A percentile compares a stretch with the other conserved stretches of the same genome.
Evolutionary conservation across 768 basidiomycete genomes (phyloP).

Genomic region (Rhodotorula babjevae): DNA sequence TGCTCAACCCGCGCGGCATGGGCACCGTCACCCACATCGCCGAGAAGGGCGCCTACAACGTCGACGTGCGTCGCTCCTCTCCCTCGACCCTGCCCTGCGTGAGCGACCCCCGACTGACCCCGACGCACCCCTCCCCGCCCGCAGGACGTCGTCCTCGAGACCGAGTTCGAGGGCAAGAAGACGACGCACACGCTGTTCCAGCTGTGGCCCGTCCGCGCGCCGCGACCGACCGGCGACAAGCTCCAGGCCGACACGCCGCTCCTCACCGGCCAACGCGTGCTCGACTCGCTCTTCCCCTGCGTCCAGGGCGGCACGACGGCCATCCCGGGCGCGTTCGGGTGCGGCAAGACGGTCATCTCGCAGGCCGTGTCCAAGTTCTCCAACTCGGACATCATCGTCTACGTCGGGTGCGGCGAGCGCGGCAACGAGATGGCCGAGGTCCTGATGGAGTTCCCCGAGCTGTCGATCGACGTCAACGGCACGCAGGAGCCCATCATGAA

Average conservation of each 20-base stretch:
- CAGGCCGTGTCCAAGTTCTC: slow-evolving; percentile 97
- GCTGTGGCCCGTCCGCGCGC: slow-evolving; percentile 97
- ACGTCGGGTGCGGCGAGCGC: slow-evolving; percentile 97
- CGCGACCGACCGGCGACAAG: slow-evolving; percentile 92
- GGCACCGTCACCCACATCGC: slow-evolving; percentile 91
- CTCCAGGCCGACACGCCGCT: slow-evolving; percentile 86
- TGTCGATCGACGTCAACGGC: slow-evolving; percentile 81
- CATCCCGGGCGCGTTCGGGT: slow-evolving; percentile 98
- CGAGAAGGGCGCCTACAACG: slow-evolving; percentile 86
- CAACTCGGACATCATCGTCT: slow-evolving; percentile 98
- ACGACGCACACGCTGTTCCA: slow-evolving; percentile 96
- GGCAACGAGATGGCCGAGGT: slow-evolving; percentile 80
- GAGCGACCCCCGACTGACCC: not conserved
- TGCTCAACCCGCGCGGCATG: slow-evolving; percentile 86
- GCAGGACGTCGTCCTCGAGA: slow-evolving; percentile 91
- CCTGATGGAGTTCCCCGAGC: slow-evolving; percentile 89
- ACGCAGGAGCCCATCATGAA: slow-evolving; percentile 99
- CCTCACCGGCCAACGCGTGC: slow-evolving; percentile 90
- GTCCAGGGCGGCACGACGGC: slow-evolving; percentile 95
- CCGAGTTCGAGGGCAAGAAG: slow-evolving; percentile 92
- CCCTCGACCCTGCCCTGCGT: not conserved
- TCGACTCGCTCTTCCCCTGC: slow-evolving; percentile 96
- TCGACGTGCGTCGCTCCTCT: slow-evolving; percentile 61
- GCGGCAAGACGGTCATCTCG: slow-evolving; percentile 97
- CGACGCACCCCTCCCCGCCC: not conserved